Base-by-base conservation (phyloP, 441 rosid genomes). In the Manihot esculenta region DNA sequence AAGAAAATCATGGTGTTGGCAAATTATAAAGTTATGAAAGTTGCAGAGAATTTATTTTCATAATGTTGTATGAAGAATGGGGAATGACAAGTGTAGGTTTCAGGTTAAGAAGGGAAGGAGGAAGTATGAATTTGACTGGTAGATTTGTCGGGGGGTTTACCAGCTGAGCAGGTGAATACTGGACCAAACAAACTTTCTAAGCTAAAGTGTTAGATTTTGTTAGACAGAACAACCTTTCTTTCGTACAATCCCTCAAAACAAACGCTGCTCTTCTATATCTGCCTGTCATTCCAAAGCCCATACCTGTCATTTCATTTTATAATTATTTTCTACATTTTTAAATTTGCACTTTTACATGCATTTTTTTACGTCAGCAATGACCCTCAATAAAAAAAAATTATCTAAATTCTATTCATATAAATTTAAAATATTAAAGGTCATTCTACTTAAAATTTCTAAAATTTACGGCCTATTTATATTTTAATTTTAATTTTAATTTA, bases 151-250 rank as follows among this genome's bases (percentile, higher is more conserved):
- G 56, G 14, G 20, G 3, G 58, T 33, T 33, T 42, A 76, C 75
- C 62, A 74, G 81, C 49, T 67, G 57, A 51, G 54, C 41, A 30
- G 38, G 64, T 26, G 55, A 20, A 24, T 6, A 17, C 23, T 30
- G 60, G 70, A 69, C 69, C 69, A 74, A 85, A 85, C 89, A 83
- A 85, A 83, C 89, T 59, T 85, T 83, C 89, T 64, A 44, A 44
- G n/a, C 57, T 10, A 18, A 11, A 69, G 53, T 53, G 77, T 76
- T 80, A 78, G 70, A 35, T 42, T 63, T 72, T 59, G 85, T 85
- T 81, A 81, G 84, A 71, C 84, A 62, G 71, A 83, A 79, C 86
- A 76, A 85, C 69, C 85, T 74, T 77, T 81, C 53, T 2, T 15
- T 49, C 9, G 26, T 23, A 27, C 8, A 38, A 9, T 48, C 72